Evolutionary conservation across 176 grass and related monocot species (phyloP).

Genomic region (Typha latifolia): DNA sequence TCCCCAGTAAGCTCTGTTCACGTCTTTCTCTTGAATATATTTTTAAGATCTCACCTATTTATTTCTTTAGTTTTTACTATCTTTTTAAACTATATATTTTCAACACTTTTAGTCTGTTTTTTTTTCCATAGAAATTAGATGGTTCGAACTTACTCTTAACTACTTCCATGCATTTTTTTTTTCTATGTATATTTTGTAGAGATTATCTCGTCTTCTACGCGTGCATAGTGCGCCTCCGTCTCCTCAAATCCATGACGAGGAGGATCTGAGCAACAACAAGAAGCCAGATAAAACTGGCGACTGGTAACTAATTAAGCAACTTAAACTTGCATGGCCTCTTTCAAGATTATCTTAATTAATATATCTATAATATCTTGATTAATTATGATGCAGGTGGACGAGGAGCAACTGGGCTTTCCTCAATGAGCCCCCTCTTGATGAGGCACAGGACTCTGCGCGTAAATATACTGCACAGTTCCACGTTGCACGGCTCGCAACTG

Average conservation of each 20-base stretch:
- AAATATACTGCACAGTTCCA: constrained; percentile 72
- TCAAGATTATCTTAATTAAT: background rate
- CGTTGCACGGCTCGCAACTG: constrained; percentile 33
- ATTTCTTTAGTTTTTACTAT: too few species aligned
- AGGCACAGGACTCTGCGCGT: constrained; percentile 20
- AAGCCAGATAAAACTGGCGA: constrained; percentile 28
- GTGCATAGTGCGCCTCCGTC: background rate
- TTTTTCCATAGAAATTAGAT: too few species aligned
- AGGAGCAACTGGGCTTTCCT: constrained; percentile 85
- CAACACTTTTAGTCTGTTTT: too few species aligned
- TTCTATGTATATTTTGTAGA: background rate
- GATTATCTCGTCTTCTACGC: background rate
- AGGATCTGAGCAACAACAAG: background rate
- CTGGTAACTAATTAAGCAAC: constrained; percentile 17
- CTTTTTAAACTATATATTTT: too few species aligned
- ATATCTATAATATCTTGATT: background rate
- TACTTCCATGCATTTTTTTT: too few species aligned
- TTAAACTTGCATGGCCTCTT: background rate
- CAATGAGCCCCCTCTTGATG: constrained; percentile 71
- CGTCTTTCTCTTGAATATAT: background rate
- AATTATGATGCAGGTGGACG: constrained; percentile 54
- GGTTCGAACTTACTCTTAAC: too few species aligned
- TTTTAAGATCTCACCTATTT: too few species aligned
- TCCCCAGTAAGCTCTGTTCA: constrained; percentile 2
- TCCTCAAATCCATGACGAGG: background rate